Base-by-base conservation (phyloP, 257 asterid genomes). In the Salvia hispanica region DNA sequence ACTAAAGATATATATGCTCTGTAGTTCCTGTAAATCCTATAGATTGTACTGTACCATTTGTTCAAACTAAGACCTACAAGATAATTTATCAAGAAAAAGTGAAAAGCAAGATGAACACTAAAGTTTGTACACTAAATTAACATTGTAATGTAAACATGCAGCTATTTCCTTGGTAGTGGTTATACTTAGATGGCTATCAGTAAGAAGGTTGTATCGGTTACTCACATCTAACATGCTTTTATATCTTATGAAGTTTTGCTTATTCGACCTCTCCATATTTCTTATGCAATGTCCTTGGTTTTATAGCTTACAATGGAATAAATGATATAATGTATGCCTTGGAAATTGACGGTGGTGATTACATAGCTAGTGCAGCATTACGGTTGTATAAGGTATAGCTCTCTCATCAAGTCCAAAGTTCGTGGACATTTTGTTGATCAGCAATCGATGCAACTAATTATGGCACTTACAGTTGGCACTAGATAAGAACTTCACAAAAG, bases 401-500 rank as follows among this genome's bases (percentile, higher is more conserved):
- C 75, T 52, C 60, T 44, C 21, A 12, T 9, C 28, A 13, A 44
- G 54, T 75, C 25, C 71, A 40, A 62, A 31, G 14, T 70, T 59
- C 21, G 59, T 33, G 31, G 8, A 70, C 31, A 14, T 57, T 40
- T 13, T 64, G 57, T 56, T 57, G 71, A 55, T 67, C 63, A 13
- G 7, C 55, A 10, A 65, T 66, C 12, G 5, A 40, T 44, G 47
- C 50, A 2, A 6, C 43, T 15, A 62, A 66, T 28, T 58, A 46
- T 67, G 76, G 62, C 31, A 67, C 71, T 72, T 74, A 71, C 78
- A 92, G 95, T 79, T 84, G 64, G 96, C 90, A 68, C 59, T 88
- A 56, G 96, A 88, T 44, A 85, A 84, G 54, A 76, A 76, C 70
- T 90, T 88, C 80, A 90, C 98, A 39, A 86, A 84, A 83, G 98